Conservation (phyloP, 306 rosid genomes). For the Pyrus bretschneideri region DNA sequence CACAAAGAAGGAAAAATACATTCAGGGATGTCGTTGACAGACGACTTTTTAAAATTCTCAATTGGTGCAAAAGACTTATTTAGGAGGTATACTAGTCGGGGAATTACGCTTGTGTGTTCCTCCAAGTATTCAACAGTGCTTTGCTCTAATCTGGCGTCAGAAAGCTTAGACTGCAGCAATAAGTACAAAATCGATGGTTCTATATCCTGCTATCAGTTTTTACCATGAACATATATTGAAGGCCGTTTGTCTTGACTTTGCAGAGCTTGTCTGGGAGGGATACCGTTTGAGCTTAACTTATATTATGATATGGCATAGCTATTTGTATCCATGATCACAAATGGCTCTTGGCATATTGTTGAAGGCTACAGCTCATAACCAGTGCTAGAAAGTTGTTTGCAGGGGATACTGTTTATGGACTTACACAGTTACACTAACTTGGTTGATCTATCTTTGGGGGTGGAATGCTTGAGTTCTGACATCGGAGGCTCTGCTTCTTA, state of each 20-base stretch:
- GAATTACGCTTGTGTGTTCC: slow-evolving; percentile 1
- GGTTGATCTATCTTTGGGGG: background rate
- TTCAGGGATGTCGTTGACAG: slow-evolving; percentile 39
- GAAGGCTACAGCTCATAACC: background rate
- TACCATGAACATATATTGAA: slow-evolving; percentile 3
- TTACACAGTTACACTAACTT: background rate
- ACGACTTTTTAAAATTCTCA: slow-evolving; percentile 48
- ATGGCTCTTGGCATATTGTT: slow-evolving; percentile 1
- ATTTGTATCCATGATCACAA: slow-evolving; percentile 12
- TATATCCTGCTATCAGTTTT: slow-evolving; percentile 3
- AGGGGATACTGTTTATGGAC: background rate
- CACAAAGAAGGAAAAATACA: slow-evolving; percentile 51
- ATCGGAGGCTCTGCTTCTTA: background rate
- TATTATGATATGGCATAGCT: background rate
- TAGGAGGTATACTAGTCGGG: slow-evolving; percentile 20
- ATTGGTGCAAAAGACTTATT: slow-evolving; percentile 76
- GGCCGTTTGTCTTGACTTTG: background rate
- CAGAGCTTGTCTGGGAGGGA: background rate
- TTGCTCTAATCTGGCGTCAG: background rate
- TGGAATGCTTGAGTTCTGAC: background rate
- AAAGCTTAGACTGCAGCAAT: background rate
- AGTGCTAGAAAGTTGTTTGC: background rate
- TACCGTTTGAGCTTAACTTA: background rate
- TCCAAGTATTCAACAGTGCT: background rate
- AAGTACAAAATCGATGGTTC: slow-evolving; percentile 1